phyloP scores from a whole-genome alignment of 106 monocot genomes.

The Dendrobium nobile region DNA sequence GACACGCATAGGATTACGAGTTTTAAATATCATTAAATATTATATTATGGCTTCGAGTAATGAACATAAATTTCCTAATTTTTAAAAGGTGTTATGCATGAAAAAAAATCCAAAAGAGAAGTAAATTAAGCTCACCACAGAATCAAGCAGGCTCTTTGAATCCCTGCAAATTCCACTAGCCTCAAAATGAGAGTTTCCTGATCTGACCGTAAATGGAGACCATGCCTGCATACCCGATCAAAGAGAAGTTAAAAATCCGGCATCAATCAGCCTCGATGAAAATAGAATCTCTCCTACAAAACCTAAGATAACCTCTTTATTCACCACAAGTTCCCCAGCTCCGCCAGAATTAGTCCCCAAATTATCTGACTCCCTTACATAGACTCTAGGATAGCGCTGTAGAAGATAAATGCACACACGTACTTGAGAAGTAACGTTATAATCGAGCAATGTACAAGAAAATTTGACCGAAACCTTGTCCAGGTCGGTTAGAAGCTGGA shows the following conservation, averaged over 20 bases:
- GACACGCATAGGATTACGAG: neutral
- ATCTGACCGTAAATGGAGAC: slow-evolving; percentile 58
- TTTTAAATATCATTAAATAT: neutral
- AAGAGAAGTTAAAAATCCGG: neutral
- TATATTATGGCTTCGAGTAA: neutral
- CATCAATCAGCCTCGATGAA: neutral
- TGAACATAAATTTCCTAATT: neutral
- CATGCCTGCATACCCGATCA: slow-evolving; percentile 45
- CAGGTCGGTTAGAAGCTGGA: slow-evolving; percentile 60
- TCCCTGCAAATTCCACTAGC: slow-evolving; percentile 10
- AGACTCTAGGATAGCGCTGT: slow-evolving; percentile 73
- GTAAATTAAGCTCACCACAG: slow-evolving; percentile 36
- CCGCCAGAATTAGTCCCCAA: neutral
- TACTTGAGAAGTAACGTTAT: neutral
- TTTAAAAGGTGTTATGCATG: neutral
- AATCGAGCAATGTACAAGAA: neutral
- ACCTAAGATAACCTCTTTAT: slow-evolving; percentile 53
- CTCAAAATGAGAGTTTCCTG: slow-evolving; percentile 13
- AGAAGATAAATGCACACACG: neutral
- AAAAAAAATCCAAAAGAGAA: neutral
- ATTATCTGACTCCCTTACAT: slow-evolving; percentile 19
- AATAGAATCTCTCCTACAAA: neutral
- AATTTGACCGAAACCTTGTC: slow-evolving; percentile 37
- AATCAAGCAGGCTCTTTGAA: slow-evolving; percentile 33
- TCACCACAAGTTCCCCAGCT: slow-evolving; percentile 33